Evolutionary conservation across 2,329 filamentous ascomycete species (phyloP), one percentile per base, ranked within the genome.

Genomic region (Lecanosticta acicola): DNA sequence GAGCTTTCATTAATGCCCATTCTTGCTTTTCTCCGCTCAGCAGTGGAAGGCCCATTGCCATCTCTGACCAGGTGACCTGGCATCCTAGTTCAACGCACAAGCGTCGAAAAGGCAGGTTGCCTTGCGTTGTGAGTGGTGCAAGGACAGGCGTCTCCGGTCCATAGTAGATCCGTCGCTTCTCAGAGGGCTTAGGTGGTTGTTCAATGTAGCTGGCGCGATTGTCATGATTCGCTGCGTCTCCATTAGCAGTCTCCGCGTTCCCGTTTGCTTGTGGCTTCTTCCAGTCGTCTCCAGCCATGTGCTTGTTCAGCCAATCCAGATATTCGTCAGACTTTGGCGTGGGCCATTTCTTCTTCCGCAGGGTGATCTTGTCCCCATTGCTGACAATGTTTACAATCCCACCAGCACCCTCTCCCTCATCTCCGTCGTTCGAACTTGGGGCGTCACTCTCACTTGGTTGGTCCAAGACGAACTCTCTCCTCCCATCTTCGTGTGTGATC

Each of bases 71-170:
- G 0, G 93, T 98, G 39, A 94, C 76, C 63, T 96, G 85, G 20
- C 89, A 90, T 29, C 93, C 93, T 18, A 97, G 77, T 45, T 90
- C 85, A 10, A 88, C 83, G 61, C 90, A 96, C 21, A 98, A 79
- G 40, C 93, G 81, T 46, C 93, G 84, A 72, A 95, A 98, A 1
- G 93, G 93, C 39, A 97, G 75, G 60, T 98, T 98, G 37, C 93
- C 93, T 69, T 97, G 93, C 0, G 93, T 98, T 1, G 93, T 98
- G 39, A 98, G 76, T 29, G 93, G 93, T 3, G 93, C 93, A n/a
- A 98, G 74, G 9, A 90, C 81, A 0, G 93, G 93, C 1, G 93
- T 98, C 66, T 97, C 91, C 1, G 84, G 81, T 4, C 90, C 90
- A 67, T 97, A 97, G 70, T 98, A 97, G 45, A 98, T 75, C 41